These are phyloP conservation scores for Cladophialophora bantiana DNA, from an alignment of 2,329 filamentous ascomycete genomes.

Conservation along the genomic window DNA sequence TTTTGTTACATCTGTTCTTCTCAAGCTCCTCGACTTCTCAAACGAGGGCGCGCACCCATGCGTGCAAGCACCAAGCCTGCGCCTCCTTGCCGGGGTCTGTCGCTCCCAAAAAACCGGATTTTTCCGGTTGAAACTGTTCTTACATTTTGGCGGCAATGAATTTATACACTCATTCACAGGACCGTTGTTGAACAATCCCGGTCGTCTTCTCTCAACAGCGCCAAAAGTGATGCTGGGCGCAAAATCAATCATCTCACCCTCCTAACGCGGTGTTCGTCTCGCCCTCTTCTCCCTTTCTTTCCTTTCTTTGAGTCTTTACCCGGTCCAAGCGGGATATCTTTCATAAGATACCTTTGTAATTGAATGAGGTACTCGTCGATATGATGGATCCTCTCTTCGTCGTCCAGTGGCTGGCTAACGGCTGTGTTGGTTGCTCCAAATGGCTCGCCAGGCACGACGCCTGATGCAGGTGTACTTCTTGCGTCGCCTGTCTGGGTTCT, in stretches of 20 bases:
- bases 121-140: background rate
- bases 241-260: constrained; percentile 38
- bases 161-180: background rate
- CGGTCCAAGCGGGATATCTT: constrained; percentile 57
- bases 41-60: background rate
- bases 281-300: constrained; percentile 56
- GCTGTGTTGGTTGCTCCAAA: constrained; percentile 41
- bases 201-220: background rate
- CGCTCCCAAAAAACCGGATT: background rate
- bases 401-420: constrained; percentile 51
- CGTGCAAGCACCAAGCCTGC: background rate
- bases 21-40: background rate
- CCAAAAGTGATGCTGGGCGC: background rate
- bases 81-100: background rate
- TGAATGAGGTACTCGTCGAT: constrained; percentile 79
- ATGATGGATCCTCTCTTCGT: constrained; percentile 58
- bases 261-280: constrained; percentile 55
- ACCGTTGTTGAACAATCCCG: background rate
- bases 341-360: constrained; percentile 68
- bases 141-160: background rate
- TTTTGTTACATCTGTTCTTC: constrained; percentile 4
- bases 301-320: constrained; percentile 52
- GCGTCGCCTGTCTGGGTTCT: constrained; percentile 42
- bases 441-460: constrained; percentile 26
- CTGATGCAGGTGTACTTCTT: constrained; percentile 22